Conservation (phyloP, 75 land plant species). For the Picea glauca region DNA sequence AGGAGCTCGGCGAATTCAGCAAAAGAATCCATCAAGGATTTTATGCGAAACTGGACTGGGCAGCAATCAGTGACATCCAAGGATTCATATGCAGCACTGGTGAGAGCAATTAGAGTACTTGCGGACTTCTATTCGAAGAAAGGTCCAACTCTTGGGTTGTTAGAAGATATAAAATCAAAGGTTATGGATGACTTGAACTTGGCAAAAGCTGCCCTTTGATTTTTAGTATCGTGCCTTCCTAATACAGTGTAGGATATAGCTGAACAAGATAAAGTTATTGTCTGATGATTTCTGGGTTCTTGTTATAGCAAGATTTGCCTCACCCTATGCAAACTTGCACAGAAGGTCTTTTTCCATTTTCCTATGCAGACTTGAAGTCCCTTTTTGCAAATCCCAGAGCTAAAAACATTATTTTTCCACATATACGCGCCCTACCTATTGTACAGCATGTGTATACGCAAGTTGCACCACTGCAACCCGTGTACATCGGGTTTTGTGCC, state of each 20-base stretch:
- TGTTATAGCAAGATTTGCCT: too few species aligned
- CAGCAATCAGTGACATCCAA: constrained; percentile 51
- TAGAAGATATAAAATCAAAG: constrained; percentile 68
- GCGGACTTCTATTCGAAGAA: constrained; percentile 80
- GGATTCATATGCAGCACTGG: constrained; percentile 79
- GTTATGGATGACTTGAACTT: constrained; percentile 51
- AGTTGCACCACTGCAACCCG: too few species aligned
- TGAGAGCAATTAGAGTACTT: constrained; percentile 68
- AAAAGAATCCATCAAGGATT: constrained; percentile 80
- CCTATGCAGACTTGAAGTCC: too few species aligned
- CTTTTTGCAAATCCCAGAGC: too few species aligned
- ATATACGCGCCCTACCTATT: too few species aligned
- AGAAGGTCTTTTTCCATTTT: too few species aligned
- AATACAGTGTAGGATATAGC: constrained; percentile 47
- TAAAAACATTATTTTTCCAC: too few species aligned
- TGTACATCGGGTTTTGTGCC: too few species aligned
- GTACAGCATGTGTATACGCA: too few species aligned
- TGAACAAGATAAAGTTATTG: constrained; percentile 73
- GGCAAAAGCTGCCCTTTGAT: constrained; percentile 68
- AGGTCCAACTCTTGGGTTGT: constrained; percentile 73
- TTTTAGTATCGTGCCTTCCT: neutral
- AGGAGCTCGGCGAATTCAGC: constrained; percentile 84
- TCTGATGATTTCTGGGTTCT: constrained; percentile 18
- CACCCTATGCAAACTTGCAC: too few species aligned
- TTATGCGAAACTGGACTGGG: constrained; percentile 73